Conservation (phyloP, 2,329 filamentous ascomycete species). For the Colletotrichum musae region DNA sequence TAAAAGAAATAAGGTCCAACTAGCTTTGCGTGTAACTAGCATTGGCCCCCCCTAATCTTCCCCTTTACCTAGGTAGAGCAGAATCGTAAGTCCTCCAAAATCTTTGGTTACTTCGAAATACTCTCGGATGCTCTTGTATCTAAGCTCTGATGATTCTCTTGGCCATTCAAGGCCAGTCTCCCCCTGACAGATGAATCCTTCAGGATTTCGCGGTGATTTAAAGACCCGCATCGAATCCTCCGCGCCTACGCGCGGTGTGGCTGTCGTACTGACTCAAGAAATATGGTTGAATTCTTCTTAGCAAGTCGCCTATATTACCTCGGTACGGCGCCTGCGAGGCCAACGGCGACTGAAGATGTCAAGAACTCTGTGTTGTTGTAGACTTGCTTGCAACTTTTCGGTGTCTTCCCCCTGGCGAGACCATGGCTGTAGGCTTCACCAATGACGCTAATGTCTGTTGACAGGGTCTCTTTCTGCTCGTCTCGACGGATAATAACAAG, state of each 20-base stretch:
- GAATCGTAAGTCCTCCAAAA: too few species aligned
- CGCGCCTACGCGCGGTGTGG: too few species aligned
- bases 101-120: too few species aligned
- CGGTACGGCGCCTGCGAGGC: conserved; percentile 39
- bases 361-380: conserved; percentile 37
- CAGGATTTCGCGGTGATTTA: too few species aligned
- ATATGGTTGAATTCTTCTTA: not conserved
- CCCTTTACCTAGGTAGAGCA: too few species aligned
- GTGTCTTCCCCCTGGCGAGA: conserved; percentile 16
- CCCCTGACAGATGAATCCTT: too few species aligned
- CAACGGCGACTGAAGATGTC: conserved; percentile 40
- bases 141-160: too few species aligned
- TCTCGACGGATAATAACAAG: conserved; percentile 30
- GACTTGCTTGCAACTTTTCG: conserved; percentile 16
- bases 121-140: too few species aligned
- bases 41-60: too few species aligned
- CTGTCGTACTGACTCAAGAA: not conserved
- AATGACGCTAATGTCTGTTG: conserved; percentile 27
- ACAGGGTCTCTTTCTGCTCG: not conserved
- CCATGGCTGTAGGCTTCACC: conserved; percentile 38
- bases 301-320: not conserved
- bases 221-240: too few species aligned
- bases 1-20: not conserved
- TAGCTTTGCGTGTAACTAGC: too few species aligned
- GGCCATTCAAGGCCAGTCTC: too few species aligned